Evolutionary conservation across 75 land plant genomes (phyloP).

Genomic region (Picea sitchensis): DNA sequence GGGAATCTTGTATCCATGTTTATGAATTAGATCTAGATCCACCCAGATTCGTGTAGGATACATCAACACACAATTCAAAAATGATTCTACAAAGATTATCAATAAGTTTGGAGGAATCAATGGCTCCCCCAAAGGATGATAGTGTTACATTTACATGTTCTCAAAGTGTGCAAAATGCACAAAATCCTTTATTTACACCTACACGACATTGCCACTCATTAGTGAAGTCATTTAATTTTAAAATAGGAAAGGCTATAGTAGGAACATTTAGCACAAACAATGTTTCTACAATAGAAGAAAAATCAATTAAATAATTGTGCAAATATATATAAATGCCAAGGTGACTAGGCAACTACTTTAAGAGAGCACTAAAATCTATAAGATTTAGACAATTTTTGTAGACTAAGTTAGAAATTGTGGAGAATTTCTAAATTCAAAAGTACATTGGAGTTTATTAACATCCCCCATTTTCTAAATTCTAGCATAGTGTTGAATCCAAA

Average conservation of each 20-base stretch:
- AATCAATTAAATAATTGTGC: not conserved
- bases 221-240: not conserved
- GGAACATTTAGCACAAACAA: too few species aligned
- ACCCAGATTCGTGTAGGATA: too few species aligned
- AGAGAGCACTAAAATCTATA: not conserved
- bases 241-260: not conserved
- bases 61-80: not conserved
- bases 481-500: too few species aligned
- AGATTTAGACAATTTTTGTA: not conserved
- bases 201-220: conserved; percentile 1
- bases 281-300: not conserved
- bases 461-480: too few species aligned
- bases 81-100: conserved; percentile 34
- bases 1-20: too few species aligned
- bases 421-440: too few species aligned
- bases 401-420: not conserved
- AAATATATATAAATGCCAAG: too few species aligned
- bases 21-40: too few species aligned
- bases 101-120: conserved; percentile 44
- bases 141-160: conserved; percentile 50
- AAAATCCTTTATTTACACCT: conserved; percentile 63
- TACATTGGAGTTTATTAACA: too few species aligned
- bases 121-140: conserved; percentile 22
- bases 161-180: conserved; percentile 60
- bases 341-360: too few species aligned